These are phyloP conservation scores for Pythium rhizo-oryzae DNA, from an alignment of 352 stramenopile genomes.

Conservation along the genomic window DNA sequence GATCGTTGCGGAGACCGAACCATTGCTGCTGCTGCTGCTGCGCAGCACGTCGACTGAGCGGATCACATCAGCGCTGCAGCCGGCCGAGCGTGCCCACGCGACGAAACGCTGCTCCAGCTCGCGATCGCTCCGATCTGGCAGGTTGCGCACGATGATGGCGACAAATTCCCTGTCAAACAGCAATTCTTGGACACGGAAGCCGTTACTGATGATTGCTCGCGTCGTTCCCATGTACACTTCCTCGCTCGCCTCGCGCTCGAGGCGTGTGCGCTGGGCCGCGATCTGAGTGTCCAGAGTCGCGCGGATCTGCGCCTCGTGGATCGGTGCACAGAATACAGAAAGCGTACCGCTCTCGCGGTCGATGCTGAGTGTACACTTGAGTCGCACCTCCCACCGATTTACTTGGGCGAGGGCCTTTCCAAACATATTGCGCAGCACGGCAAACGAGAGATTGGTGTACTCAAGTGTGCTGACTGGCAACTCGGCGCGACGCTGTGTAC, in stretches of 20 bases:
- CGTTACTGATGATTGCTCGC: constrained; percentile 23
- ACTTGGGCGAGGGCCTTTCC: constrained; percentile 26
- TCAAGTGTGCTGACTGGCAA: constrained; percentile 17
- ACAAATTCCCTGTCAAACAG: constrained; percentile 31
- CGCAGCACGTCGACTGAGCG: constrained; percentile 11
- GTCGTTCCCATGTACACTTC: constrained; percentile 31
- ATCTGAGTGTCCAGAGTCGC: constrained; percentile 6
- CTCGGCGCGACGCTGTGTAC: constrained; percentile 5
- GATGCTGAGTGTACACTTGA: constrained; percentile 30
- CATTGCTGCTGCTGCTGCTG: not conserved
- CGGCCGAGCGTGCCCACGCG: constrained; percentile 1
- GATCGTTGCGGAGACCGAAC: constrained; percentile 14
- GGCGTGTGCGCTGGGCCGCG: not conserved
- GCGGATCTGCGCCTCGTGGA: constrained; percentile 16
- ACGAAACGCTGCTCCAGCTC: constrained; percentile 14
- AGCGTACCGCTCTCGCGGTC: constrained; percentile 18
- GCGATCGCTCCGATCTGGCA: constrained; percentile 5
- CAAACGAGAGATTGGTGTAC: constrained; percentile 15
- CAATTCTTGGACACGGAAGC: constrained; percentile 24
- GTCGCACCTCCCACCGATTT: constrained; percentile 22
- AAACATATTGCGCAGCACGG: constrained; percentile 24
- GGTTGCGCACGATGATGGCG: constrained; percentile 16
- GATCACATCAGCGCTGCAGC: constrained; percentile 5
- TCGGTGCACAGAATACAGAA: constrained; percentile 23
- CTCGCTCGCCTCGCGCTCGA: constrained; percentile 17